Conservation (phyloP, 805 yeast species). For the Tanozyma kutaoensis region DNA sequence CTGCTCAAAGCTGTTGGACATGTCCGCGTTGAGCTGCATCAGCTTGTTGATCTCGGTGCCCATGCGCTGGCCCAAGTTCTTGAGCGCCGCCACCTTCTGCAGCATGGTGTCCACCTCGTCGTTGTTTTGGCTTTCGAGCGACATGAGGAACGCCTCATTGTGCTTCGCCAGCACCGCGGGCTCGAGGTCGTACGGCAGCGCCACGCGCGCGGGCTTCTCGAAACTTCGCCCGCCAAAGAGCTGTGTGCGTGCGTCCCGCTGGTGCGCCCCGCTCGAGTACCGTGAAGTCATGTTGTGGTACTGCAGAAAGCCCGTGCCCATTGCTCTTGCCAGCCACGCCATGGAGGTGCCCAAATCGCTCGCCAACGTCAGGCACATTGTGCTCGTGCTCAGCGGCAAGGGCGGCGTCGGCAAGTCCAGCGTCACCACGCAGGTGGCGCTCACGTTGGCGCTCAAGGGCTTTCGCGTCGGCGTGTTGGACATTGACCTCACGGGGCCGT, state of each 20-base stretch:
- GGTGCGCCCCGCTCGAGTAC: slow-evolving; percentile 13
- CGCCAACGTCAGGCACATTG: slow-evolving; percentile 53
- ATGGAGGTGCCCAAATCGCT: no score
- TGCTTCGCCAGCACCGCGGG: slow-evolving; percentile 20
- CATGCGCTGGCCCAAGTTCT: slow-evolving; percentile 27
- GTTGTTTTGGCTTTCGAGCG: slow-evolving; percentile 28
- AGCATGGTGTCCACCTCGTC: slow-evolving; percentile 28
- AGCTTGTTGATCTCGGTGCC: slow-evolving; percentile 30
- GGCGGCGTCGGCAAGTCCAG: slow-evolving; percentile 98
- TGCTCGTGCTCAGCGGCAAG: slow-evolving; percentile 81
- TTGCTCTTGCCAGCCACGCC: no score
- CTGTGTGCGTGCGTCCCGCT: slow-evolving; percentile 28
- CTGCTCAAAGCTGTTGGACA: slow-evolving; percentile 23
- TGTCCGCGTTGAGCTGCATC: slow-evolving; percentile 25
- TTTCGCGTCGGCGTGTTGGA: slow-evolving; percentile 87
- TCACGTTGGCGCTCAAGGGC: slow-evolving; percentile 61
- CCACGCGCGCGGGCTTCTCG: slow-evolving; percentile 13
- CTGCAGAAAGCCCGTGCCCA: no score
- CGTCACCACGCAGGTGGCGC: slow-evolving; percentile 85
- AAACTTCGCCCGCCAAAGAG: slow-evolving; percentile 14
- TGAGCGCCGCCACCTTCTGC: slow-evolving; percentile 26
- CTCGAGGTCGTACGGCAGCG: slow-evolving; percentile 25
- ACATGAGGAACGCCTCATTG: slow-evolving; percentile 27
- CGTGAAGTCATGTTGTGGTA: not conserved
- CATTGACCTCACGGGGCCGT: slow-evolving; percentile 93